phyloP scores from a whole-genome alignment of 495 filamentous ascomycete species.

The Aspergillus coremiiformis region DNA sequence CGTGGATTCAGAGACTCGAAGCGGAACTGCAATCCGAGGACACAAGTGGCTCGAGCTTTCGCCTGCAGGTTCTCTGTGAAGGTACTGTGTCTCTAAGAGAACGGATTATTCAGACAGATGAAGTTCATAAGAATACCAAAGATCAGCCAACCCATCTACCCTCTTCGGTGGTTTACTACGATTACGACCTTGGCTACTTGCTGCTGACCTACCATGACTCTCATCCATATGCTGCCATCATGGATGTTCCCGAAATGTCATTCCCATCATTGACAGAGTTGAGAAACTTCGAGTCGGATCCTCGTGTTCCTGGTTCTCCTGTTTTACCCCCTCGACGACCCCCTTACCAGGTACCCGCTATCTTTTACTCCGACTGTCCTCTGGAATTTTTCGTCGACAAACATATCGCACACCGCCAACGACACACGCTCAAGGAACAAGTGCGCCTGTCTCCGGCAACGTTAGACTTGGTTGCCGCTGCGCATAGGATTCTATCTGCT shows the following conservation, averaged over 20 bases:
- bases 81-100: slow-evolving; percentile 55
- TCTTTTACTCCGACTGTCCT: slow-evolving; percentile 51
- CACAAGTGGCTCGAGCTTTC: slow-evolving; percentile 60
- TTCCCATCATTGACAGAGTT: slow-evolving; percentile 26
- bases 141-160: slow-evolving; percentile 40
- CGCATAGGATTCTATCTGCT: slow-evolving; percentile 63
- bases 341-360: slow-evolving; percentile 61
- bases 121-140: slow-evolving; percentile 29
- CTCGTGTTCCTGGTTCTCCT: slow-evolving; percentile 16
- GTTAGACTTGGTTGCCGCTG: slow-evolving; percentile 65
- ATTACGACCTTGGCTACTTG: slow-evolving; percentile 72
- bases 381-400: slow-evolving; percentile 56
- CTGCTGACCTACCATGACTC: slow-evolving; percentile 62
- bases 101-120: slow-evolving; percentile 48
- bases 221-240: slow-evolving; percentile 54
- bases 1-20: slow-evolving; percentile 72
- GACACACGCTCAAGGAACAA: slow-evolving; percentile 57
- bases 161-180: slow-evolving; percentile 58
- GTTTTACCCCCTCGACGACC: slow-evolving; percentile 44
- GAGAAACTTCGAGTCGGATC: slow-evolving; percentile 23
- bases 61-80: slow-evolving; percentile 61
- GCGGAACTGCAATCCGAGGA: slow-evolving; percentile 61
- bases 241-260: slow-evolving; percentile 54
- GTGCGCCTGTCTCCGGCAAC: slow-evolving; percentile 69
- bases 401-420: slow-evolving; percentile 51